Evolutionary conservation across 2,329 filamentous ascomycete genomes (phyloP), one percentile per base, ranked within the genome.

Genomic region (Fusarium begoniae): DNA sequence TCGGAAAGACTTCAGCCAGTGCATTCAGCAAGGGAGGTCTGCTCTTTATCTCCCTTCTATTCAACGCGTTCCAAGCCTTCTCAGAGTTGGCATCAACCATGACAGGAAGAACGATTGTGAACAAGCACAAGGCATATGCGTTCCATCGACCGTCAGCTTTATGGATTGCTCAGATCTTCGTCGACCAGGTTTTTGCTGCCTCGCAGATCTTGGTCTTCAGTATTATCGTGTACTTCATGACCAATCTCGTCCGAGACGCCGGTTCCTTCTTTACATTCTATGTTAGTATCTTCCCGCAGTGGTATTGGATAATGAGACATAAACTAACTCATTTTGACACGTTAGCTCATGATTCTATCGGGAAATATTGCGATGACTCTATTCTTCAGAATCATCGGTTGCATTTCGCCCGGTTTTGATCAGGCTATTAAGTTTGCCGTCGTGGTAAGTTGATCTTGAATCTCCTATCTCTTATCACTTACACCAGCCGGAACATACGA

Each of bases 41-140:
- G 3, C 85, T 97, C 57, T 97, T 97, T 83, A 90, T 95, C 61
- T 86, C 92, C 28, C 88, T 97, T 4, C 84, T 97, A 9, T 96
- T 96, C 87, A 96, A 96, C 80, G 92, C 93, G n/a, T 96, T 97
- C 82, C 91, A 94, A 79, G 93, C 94, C 30, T 95, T 96, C 79
- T 90, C 92, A 0, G 94, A 97, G 81, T 83, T 97, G 0, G 92
- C 88, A 1, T 87, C 88, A 17, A 93, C 92, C 4, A 96, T 96
- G 93, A 84, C 91, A 22, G 93, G 92, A 2, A 88, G 94, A 14
- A 87, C 91, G 0, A 93, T 97, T 43, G 88, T 97, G 69, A 94
- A 95, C 80, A 97, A 96, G 80, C 94, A 97, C 81, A 91, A 92
- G 65, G 91, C 93, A 0, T 97, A 94, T 76, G 92, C 94, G 0